Conservation (phyloP, 441 rosid species). For the Pelargonium citronellum region DNA sequence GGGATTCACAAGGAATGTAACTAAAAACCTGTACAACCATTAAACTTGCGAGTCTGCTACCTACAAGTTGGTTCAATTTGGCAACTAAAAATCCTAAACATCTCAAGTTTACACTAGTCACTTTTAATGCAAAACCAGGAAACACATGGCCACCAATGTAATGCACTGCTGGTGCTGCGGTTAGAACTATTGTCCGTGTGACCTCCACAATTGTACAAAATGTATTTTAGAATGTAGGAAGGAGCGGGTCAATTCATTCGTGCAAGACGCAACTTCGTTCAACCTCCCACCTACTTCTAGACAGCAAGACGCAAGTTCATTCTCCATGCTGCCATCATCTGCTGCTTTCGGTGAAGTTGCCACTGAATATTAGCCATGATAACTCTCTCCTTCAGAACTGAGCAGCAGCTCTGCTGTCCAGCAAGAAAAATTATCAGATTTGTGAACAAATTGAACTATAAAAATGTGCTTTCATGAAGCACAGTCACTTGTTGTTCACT, state of each 20-base stretch:
- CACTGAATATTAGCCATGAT: conserved; percentile 25
- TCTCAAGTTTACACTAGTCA: not conserved
- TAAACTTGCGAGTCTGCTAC: not conserved
- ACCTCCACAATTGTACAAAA: not conserved
- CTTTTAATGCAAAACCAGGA: not conserved
- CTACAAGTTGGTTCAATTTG: not conserved
- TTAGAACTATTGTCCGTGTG: not conserved
- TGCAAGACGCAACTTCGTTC: not conserved
- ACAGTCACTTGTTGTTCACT: not conserved
- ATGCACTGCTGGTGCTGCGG: not conserved
- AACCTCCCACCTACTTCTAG: not conserved
- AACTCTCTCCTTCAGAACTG: conserved; percentile 39
- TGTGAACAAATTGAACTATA: not conserved
- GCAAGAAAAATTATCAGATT: conserved; percentile 9
- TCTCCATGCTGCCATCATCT: not conserved
- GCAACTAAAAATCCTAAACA: not conserved
- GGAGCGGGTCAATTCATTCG: not conserved
- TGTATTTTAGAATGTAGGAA: not conserved
- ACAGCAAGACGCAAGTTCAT: not conserved
- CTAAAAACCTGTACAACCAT: not conserved
- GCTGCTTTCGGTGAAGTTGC: conserved; percentile 8
- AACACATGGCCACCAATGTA: too few species aligned
- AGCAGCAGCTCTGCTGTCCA: conserved; percentile 46
- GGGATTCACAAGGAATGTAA: too few species aligned
- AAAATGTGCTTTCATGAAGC: too few species aligned